Evolutionary conservation across 352 stramenopile species (phyloP), one percentile per base, ranked within the genome.

Genomic region (Blastocystis sp.): DNA sequence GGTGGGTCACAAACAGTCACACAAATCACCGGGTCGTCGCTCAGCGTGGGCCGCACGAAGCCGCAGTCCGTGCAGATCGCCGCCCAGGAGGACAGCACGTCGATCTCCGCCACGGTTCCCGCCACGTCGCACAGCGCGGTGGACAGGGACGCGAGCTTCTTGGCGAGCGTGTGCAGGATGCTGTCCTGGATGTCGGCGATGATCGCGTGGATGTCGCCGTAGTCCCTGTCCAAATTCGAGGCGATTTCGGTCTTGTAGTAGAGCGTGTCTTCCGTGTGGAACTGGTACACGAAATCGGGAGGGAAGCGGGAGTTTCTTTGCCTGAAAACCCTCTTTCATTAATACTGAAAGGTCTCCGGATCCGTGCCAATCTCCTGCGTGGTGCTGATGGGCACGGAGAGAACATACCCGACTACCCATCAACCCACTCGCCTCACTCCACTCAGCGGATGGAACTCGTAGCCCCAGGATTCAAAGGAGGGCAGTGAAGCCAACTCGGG

Each of bases 211-310:
- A 84, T 68, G n/a, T 84, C 74, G 40, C 74, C 74, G 42, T 84
- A 84, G 14, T 54, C 74, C 24, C 11, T 19, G 42, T 84, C 52
- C 2, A 84, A 42, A 70, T 17, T 69, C 21, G n/a, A 17, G n/a
- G 74, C 74, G 38, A 68, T 62, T 9, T 84, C 38, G 54, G 74
- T 84, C 11, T 84, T 84, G 11, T 84, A 84, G 48, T 84, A 84
- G 3, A 84, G 34, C 4, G 21, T 34, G 28, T 84, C 74, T 84
- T 84, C 74, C 4, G 74, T 84, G 48, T 84, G 74, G 61, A 84
- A 84, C 38, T 84, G 74, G 48, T 84, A 84, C 21, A 9, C 40
- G 57, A 84, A 84, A 69, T 84, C 74, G 7, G 14, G 19, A 3
- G 74, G 74, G 48, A 84, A 68, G 17, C 57, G 52, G 3, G 48